Conservation (phyloP, 140 eudicot species). For the Erigeron philadelphicus region DNA sequence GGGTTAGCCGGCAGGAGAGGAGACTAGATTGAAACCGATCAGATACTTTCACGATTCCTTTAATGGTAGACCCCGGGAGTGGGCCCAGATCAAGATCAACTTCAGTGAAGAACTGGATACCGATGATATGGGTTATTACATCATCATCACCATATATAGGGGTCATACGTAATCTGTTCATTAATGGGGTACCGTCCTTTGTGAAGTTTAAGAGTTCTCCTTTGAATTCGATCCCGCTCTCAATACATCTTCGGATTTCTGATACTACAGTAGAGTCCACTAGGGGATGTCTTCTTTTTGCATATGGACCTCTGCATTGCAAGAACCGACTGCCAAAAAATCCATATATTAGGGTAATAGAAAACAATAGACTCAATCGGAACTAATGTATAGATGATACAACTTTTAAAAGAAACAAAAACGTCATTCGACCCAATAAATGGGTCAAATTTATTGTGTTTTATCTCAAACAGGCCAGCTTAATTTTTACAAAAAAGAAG, state of each 20-base stretch:
- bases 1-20: constrained; percentile 37
- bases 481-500: too few relatives aligned
- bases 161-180: constrained; percentile 77
- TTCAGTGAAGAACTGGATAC: constrained; percentile 76
- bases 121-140: constrained; percentile 68
- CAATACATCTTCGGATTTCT: constrained; percentile 79
- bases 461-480: too few relatives aligned
- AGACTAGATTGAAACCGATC: constrained; percentile 53
- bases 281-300: constrained; percentile 87
- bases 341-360: constrained; percentile 6
- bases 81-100: constrained; percentile 80
- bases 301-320: constrained; percentile 99
- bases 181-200: constrained; percentile 84
- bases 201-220: constrained; percentile 80
- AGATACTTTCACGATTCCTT: constrained; percentile 40
- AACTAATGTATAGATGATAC: neutral
- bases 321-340: constrained; percentile 75
- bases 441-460: too few relatives aligned
- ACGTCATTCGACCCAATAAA: neutral
- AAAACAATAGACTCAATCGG: neutral
- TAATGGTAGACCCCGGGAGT: constrained; percentile 57
- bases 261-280: constrained; percentile 73
- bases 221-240: constrained; percentile 77
- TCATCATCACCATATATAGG: constrained; percentile 90
- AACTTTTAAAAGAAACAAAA: neutral